Base-by-base conservation (phyloP, 305 asterid species). In the Lippia alba region DNA sequence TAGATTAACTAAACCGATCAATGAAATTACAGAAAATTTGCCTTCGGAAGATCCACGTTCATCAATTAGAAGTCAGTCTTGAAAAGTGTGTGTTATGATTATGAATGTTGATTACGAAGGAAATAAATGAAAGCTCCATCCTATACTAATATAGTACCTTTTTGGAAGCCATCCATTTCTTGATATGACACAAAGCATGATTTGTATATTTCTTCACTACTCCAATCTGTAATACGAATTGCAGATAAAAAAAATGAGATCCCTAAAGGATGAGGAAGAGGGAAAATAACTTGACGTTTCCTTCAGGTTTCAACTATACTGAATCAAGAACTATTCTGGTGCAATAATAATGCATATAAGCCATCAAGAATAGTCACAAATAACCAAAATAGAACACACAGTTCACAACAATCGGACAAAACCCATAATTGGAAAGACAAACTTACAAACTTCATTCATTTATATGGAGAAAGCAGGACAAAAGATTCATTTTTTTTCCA, bases 141-240 rank as follows among this genome's bases (percentile, higher is more conserved):
- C 57, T 7, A 15, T 49, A 24, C 18, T 45, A 51, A 19, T 9
- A 12, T n/a, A 8, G 4, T 45, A 89, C 97, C 96, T 87, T 90
- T 73, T 88, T 87, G 39, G 89, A 88, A 61, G 89, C 87, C 90
- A 90, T 84, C 98, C 98, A 93, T 79, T 82, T 76, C 64, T 85
- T 82, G 59, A 93, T 58, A 69, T 79, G 73, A 20, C 19, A 73
- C 82, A 91, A 74, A 33, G 96, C 40, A 50, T 81, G 16, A 0
- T 68, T 78, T 0, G 87, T 94, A 24, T 96, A 86, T 86, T 86
- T 89, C 75, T 80, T 85, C 80, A 89, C 86, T 64, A 93, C 78
- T 51, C 98, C 98, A 76, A 93, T 61, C 98, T 93, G 81, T 19
- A 72, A 44, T 2, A 63, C 12, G 61, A 64, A 73, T 54, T 45